These are phyloP conservation scores for Pythium coloratum DNA, from an alignment of 352 stramenopile species.

Conservation along the genomic window DNA sequence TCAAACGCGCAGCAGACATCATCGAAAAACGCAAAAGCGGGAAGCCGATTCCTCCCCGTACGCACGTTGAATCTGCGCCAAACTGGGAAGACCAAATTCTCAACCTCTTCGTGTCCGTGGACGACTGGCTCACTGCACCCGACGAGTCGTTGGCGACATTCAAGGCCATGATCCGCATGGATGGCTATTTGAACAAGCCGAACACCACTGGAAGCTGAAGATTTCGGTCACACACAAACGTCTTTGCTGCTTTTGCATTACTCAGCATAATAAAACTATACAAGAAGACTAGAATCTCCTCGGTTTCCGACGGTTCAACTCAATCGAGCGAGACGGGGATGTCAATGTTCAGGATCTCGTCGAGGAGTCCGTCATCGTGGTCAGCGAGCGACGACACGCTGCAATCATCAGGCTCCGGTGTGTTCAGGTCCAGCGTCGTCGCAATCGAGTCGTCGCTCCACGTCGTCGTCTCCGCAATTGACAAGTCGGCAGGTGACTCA, in stretches of 20 bases:
- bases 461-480: conserved; percentile 18
- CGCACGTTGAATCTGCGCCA: not conserved
- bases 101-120: conserved; percentile 18
- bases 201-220: conserved; percentile 19
- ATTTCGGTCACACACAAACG: not conserved
- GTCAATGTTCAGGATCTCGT: conserved; percentile 57
- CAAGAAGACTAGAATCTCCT: conserved; percentile 20
- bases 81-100: conserved; percentile 25
- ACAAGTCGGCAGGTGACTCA: conserved; percentile 17
- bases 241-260: not conserved
- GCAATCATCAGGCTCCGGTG: conserved; percentile 10
- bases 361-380: conserved; percentile 40
- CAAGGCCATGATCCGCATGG: conserved; percentile 22
- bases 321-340: conserved; percentile 35
- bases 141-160: conserved; percentile 11
- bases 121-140: conserved; percentile 17
- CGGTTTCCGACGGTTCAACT: not conserved
- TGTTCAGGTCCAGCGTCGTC: conserved; percentile 26
- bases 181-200: not conserved
- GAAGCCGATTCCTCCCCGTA: conserved; percentile 5
- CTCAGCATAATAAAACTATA: conserved; percentile 17
- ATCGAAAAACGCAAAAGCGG: conserved; percentile 20
- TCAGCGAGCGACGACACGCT: conserved; percentile 11
- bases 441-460: conserved; percentile 30
- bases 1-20: conserved; percentile 26